Percentiles rank a stretch among this genome's conserved stretches.
Conservation (phyloP, 768 basidiomycete species). For the Tubosaeta sp. region DNA sequence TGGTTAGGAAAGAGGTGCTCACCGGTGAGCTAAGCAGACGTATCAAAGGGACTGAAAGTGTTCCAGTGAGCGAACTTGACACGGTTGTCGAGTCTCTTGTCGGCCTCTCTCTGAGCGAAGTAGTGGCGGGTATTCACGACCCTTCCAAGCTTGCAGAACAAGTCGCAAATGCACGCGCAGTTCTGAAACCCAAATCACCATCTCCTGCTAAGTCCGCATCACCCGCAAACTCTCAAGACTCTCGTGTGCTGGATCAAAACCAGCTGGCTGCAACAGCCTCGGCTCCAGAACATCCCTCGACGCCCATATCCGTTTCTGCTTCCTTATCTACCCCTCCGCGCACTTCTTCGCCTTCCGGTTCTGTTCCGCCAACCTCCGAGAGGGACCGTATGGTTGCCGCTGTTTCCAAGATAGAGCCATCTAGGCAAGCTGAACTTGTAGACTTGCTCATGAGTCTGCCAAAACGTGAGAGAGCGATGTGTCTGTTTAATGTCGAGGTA, state of each 20-base stretch:
- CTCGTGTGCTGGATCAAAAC: constrained; percentile 60
- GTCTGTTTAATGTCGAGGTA: constrained; percentile 82
- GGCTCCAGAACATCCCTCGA: constrained; percentile 87
- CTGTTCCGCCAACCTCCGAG: constrained; percentile 62
- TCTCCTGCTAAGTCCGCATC: constrained; percentile 51
- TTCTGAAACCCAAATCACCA: constrained; percentile 33
- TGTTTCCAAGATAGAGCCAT: constrained; percentile 58
- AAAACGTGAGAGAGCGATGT: constrained; percentile 87
- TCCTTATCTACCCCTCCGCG: constrained; percentile 79
- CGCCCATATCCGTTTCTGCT: constrained; percentile 73
- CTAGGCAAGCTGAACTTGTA: constrained; percentile 59
- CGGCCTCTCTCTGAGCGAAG: constrained; percentile 65
- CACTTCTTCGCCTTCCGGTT: constrained; percentile 72
- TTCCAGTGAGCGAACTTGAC: constrained; percentile 56
- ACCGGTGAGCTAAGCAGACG: constrained; percentile 79
- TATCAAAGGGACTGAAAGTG: constrained; percentile 52
- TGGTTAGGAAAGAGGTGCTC: constrained; percentile 82
- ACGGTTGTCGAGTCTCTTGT: constrained; percentile 70
- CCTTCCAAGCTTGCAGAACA: constrained; percentile 61
- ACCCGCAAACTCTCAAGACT: constrained; percentile 62
- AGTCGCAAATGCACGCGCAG: constrained; percentile 40
- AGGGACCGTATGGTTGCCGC: constrained; percentile 69
- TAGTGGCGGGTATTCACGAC: constrained; percentile 74
- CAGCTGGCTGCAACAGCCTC: constrained; percentile 71
- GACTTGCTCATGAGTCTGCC: constrained; percentile 82